These are phyloP conservation scores for Diutina mesorugosa DNA, from an alignment of 1,139 yeast species.

Conservation along the genomic window DNA sequence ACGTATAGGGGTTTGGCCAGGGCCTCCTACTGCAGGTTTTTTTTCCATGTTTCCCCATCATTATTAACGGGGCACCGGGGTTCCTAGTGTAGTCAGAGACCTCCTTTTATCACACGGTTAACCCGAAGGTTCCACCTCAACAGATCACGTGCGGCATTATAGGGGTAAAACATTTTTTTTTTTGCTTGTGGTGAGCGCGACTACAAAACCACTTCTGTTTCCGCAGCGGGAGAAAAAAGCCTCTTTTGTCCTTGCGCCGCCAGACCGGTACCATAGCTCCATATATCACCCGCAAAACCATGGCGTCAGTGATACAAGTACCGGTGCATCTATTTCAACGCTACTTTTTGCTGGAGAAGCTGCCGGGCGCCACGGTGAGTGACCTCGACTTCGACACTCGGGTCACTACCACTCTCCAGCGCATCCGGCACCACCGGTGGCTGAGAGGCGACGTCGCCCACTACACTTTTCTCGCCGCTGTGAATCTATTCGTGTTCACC, in stretches of 20 bases:
- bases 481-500: conserved; percentile 39
- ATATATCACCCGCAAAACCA: not conserved
- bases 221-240: not conserved
- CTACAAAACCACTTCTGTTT: not conserved
- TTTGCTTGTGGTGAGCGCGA: not conserved
- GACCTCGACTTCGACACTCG: conserved; percentile 50
- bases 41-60: no score
- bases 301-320: not conserved
- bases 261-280: not conserved
- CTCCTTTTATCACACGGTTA: not conserved
- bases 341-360: conserved; percentile 48
- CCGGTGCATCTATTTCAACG: conserved; percentile 22
- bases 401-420: conserved; percentile 33
- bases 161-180: not conserved
- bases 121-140: not conserved
- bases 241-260: not conserved
- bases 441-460: conserved; percentile 34
- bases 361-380: conserved; percentile 39
- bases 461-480: conserved; percentile 34
- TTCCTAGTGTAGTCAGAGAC: not conserved
- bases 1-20: no score
- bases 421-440: conserved; percentile 38
- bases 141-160: not conserved
- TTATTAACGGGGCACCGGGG: not conserved
- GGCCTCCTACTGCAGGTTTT: no score